Base-by-base conservation (phyloP, 1,284 basidiomycete species). In the Ceratorhiza oryzae-sativae region DNA sequence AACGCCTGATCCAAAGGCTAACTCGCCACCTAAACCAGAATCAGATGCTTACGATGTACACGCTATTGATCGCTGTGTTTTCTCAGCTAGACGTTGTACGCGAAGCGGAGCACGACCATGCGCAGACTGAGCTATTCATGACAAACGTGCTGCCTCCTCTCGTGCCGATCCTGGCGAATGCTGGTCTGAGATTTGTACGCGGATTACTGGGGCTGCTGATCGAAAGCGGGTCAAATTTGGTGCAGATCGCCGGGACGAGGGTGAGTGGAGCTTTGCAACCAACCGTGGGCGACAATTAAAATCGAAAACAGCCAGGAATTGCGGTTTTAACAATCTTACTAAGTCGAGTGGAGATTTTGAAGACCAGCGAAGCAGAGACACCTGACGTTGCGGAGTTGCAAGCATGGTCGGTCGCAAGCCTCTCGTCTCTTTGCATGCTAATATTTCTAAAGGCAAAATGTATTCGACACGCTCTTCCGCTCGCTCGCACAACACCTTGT, bases 11-110 rank as follows among this genome's bases (percentile, higher is more conserved):
- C 48, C 92, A 95, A 2, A 90, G 97, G 42, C 87, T 96, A 3
- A 89, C 94, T 20, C 90, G 95, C n/a, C 92, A 96, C 77, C 85
- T 99, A 27, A 87, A 86, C 74, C 85, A 87, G 36, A 86, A 92
- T 74, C 91, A 93, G 78, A 90, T 92, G 81, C 87, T 96, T 61
- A 95, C 93, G 1, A 83, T 97, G 49, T 83, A 98, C 58, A 98
- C 95, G 1, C 89, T 99, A 53, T 86, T 99, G 41, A 90, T 98
- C 51, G 96, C 96, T 0, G 95, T 93, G 76, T 99, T 98, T 82
- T 88, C 88, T 72, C 94, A 97, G 79, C 85, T 99, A 71, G 97
- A 98, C 79, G 93, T 97, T 12, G 90, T 97, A 39, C 85, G 85
- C 72, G 84, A 91, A 70, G 91, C 94, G 0, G 83, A 85, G n/a